These are phyloP conservation scores for Chrysoporthe cubensis DNA, from an alignment of 2,329 filamentous ascomycete species.

Conservation along the genomic window DNA sequence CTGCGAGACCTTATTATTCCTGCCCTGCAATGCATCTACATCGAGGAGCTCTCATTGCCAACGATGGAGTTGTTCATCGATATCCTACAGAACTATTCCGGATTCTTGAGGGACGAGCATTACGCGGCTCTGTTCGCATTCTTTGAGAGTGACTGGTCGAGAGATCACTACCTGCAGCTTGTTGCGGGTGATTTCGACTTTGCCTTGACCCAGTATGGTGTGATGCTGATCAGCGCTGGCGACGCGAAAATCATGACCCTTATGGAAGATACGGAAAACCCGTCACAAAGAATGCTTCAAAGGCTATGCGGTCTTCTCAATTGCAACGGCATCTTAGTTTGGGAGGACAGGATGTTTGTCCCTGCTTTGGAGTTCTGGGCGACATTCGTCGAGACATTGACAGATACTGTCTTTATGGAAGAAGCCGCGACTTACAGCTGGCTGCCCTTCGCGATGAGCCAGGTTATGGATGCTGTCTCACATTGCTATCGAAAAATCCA, in stretches of 20 bases:
- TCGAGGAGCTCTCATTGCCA: slow-evolving; percentile 61
- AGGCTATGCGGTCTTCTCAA: slow-evolving; percentile 68
- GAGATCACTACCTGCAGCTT: slow-evolving; percentile 57
- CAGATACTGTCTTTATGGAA: slow-evolving; percentile 59
- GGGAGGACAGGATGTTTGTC: slow-evolving; percentile 76
- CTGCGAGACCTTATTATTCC: slow-evolving; percentile 64
- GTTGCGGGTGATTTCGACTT: slow-evolving; percentile 65
- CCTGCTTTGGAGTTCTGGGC: slow-evolving; percentile 82
- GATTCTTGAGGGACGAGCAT: slow-evolving; percentile 63
- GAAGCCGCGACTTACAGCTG: slow-evolving; percentile 53
- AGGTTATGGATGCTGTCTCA: slow-evolving; percentile 67
- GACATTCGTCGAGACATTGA: slow-evolving; percentile 71
- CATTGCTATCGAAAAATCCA: slow-evolving; percentile 71
- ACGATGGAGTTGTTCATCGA: slow-evolving; percentile 69
- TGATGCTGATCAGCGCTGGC: slow-evolving; percentile 70
- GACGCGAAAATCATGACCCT: slow-evolving; percentile 66
- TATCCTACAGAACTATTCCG: slow-evolving; percentile 65
- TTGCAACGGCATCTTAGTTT: slow-evolving; percentile 67
- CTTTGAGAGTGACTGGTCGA: slow-evolving; percentile 64
- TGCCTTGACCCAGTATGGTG: slow-evolving; percentile 67
- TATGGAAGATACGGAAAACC: slow-evolving; percentile 55
- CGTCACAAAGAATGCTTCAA: slow-evolving; percentile 56
- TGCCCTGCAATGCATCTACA: slow-evolving; percentile 63
- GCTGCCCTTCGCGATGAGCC: slow-evolving; percentile 60
- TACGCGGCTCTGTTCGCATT: slow-evolving; percentile 61